Evolutionary conservation across 1,284 basidiomycete genomes (phyloP), one percentile per base, ranked within the genome.

Genomic region (Ustilago nuda): DNA sequence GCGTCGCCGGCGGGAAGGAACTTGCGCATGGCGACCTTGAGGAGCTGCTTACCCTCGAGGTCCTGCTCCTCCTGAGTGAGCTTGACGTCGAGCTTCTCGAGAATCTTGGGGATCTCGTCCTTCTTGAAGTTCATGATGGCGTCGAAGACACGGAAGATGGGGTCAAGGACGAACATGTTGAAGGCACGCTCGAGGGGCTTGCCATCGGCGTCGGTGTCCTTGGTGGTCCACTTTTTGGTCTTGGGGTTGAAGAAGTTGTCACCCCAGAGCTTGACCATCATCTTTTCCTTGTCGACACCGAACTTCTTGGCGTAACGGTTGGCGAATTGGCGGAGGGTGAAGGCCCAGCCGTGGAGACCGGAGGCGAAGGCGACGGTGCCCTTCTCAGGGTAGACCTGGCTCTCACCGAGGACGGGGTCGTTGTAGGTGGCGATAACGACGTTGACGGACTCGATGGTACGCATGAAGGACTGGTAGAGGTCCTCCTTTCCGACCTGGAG

Each of bases 101-200:
- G 92, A 89, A 99, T 94, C 79, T 90, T 84, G 74, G 86, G 88
- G 82, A 94, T 91, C 80, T 91, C 88, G 69, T 98, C 96, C 90
- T 97, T 99, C 90, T 99, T 98, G 91, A 93, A 98, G 91, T 99
- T 98, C 95, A 98, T 99, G 88, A 98, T 94, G 82, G 93, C 92
- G 85, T 98, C 95, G 88, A 99, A 99, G 87, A 99, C 92, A 87
- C 92, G 94, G 92, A 94, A 99, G 89, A 99, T 99, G 80, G 97
- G 97, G 89, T 99, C 97, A 82, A 99, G 93, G 74, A 99, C 94
- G 88, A 99, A 99, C 86, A 87, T 87, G 87, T 87, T 87, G 86
- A 87, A 87, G 72, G 86, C 87, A 82, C 87, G 87, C 86, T 88
- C 97, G 75, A 97, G 92, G 32, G 87, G 88, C 87, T 95, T 95